Evolutionary conservation across 202 grass and related monocot genomes (phyloP), one percentile per base, ranked within the genome.

Genomic region (Brachypodium distachyon): DNA sequence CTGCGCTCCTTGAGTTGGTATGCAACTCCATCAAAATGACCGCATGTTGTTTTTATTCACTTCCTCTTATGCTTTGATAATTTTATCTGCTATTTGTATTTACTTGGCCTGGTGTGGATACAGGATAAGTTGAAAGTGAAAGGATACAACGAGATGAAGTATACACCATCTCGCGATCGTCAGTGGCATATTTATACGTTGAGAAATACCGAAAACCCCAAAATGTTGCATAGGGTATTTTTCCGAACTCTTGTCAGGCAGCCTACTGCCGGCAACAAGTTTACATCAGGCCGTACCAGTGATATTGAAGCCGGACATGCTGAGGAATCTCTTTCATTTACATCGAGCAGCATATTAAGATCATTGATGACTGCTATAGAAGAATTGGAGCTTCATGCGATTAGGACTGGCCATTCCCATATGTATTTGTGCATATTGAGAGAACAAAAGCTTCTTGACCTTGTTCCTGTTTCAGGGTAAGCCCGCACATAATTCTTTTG

Each of bases 131-230:
- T 94, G 76, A 94, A 90, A 66, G 77, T 88, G 64, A 81, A 88
- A 79, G 91, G 91, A 77, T 94, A 88, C 53, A 84, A 83, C 53
- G 88, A 88, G 60, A 74, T 83, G 57, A 87, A 90, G 56, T 94
- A 94, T 81, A 94, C 87, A 57, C 85, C 91, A 10, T 94, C 91
- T 32, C 88, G 91, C 42, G 91, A 90, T 84, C 91, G 91, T 12
- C 91, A 94, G 18, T 94, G 91, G 91, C 88, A 90, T 62, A 85
- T 94, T 50, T 94, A 94, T 79, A 90, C 87, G 26, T 67, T 90
- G 53, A 65, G 77, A 77, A 88, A 88, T 56, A 88, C 81, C 27
- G 73, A 85, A 75, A 90, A 94, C n/a, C 72, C 74, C 80, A 88
- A 90, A 75, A 82, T 87, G 72, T 46, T 88, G 85, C 85, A 88